Evolutionary conservation across 1,139 yeast genomes (phyloP), one percentile per base, ranked within the genome.

Genomic region (Geotrichum australiense): DNA sequence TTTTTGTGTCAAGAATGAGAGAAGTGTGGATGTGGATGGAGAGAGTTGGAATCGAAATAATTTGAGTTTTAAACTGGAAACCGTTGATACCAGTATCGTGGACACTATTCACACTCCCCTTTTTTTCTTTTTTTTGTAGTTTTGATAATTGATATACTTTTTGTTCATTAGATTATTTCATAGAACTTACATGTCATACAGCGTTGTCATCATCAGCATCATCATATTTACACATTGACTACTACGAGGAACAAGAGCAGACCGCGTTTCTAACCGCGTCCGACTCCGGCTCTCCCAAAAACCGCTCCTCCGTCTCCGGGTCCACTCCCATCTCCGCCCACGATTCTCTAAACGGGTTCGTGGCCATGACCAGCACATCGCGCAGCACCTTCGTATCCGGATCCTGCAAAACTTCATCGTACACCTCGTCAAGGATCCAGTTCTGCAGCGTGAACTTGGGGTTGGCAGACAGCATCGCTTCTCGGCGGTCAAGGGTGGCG

Each of bases 391-490:
- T 33, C 48, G 57, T 49, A 24, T 55, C 53, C 14, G 47, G 52
- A 2, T 47, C 48, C 11, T 48, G 39, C 34, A 53, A 52, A 5
- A 61, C 68, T 12, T 52, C 43, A 2, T 51, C 52, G 41, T 85
- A 80, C 0, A 86, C 96, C 48, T 87, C 91, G 45, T 86, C 89
- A 42, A 91, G 66, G 40, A 89, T 78, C 91, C 95, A 86, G 51
- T 80, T 83, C 47, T 91, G 71, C 12, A 96, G 94, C 12, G 84
- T 70, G 55, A 91, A 89, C 29, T 74, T 57, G 2, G 98, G 98
- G 55, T 91, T 91, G 42, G 65, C 69, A 2, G 51, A 43, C 11
- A 63, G 55, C 46, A 86, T 74, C 7, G 68, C 53, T 3, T 50
- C 51, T 4, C 52, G 52, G 30, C 83, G 67, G 0, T 62, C 50